A percentile compares a stretch with the other conserved stretches of the same genome.
Conservation (phyloP, 2,329 filamentous ascomycete genomes). For the Gnomoniopsis sp. region DNA sequence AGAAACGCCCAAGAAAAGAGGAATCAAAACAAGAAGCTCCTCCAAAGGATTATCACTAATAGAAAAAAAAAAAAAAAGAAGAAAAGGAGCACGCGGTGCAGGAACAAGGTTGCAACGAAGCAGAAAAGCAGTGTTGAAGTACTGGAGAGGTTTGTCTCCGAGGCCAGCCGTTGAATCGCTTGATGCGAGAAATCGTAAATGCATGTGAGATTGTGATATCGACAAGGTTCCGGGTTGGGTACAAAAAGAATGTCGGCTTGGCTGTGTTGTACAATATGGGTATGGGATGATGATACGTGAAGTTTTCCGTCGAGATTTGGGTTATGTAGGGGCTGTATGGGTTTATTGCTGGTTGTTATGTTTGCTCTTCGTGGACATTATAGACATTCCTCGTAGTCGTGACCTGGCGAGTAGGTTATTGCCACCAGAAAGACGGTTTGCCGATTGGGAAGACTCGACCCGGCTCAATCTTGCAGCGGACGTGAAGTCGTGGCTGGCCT, state of each 20-base stretch:
- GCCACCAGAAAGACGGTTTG: constrained; percentile 14
- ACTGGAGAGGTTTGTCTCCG: background rate
- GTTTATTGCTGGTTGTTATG: constrained; percentile 10
- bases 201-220: constrained; percentile 16
- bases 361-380: constrained; percentile 26
- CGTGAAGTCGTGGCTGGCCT: constrained; percentile 86
- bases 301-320: background rate
- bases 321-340: background rate
- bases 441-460: constrained; percentile 70
- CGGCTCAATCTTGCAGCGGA: constrained; percentile 80
- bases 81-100: background rate
- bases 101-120: background rate
- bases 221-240: constrained; percentile 1
- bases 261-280: constrained; percentile 11
- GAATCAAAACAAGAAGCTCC: background rate
- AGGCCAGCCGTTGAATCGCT: constrained; percentile 14
- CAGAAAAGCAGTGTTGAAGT: background rate
- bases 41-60: background rate
- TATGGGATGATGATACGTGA: background rate
- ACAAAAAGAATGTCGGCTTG: constrained; percentile 8
- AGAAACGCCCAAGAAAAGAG: constrained; percentile 12
- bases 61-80: background rate
- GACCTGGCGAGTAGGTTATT: constrained; percentile 20
- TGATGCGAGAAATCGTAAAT: constrained; percentile 15
- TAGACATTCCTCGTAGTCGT: constrained; percentile 26